Evolutionary conservation across 805 yeast genomes (phyloP), one percentile per base, ranked within the genome.

Genomic region (Kodamaea kakaduensis): DNA sequence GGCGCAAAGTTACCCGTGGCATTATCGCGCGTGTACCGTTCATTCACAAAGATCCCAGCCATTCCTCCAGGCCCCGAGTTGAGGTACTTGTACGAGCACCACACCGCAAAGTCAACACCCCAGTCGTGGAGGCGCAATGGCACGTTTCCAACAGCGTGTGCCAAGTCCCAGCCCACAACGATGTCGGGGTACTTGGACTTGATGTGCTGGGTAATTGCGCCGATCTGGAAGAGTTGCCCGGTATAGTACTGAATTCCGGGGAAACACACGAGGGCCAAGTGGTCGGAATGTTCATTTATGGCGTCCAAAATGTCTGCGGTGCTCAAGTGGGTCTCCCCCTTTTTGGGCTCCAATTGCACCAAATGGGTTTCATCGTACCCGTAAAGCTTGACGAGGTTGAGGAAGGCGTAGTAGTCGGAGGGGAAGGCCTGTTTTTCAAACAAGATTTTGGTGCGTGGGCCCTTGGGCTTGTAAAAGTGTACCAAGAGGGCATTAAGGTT

Each of bases 31-130:
- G 71, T 61, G 43, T 56, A 61, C 42, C 58, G 69, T 43, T 77
- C 81, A 54, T 89, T 79, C 24, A 89, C 81, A 50, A 77, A 89
- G 15, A 86, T 70, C 1, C 96, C 96, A 5, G 88, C 95, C 45
- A 88, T 84, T 4, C 80, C 90, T 30, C 97, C 97, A 0, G 97
- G 96, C 0, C 97, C 97, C 3, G 95, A 58, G 54, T 90, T 90
- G 44, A 89, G 61, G 54, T 89, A 89, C 56, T 89, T 89, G 67
- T 89, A 89, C 4, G 94, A 79, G 56, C 97, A 89, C 88, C 96
- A 89, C 13, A 77, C 86, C 1, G 97, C 97, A 64, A 89, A 88
- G 58, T 89, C 97, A 4, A 85, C 93, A 38, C 72, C 64, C 96
- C 96, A 89, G 32, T 84, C 86, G 54, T 89, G 97, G 34, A 89